Base-by-base conservation (phyloP, 2,329 filamentous ascomycete genomes). In the Xylaria hypoxylon region DNA sequence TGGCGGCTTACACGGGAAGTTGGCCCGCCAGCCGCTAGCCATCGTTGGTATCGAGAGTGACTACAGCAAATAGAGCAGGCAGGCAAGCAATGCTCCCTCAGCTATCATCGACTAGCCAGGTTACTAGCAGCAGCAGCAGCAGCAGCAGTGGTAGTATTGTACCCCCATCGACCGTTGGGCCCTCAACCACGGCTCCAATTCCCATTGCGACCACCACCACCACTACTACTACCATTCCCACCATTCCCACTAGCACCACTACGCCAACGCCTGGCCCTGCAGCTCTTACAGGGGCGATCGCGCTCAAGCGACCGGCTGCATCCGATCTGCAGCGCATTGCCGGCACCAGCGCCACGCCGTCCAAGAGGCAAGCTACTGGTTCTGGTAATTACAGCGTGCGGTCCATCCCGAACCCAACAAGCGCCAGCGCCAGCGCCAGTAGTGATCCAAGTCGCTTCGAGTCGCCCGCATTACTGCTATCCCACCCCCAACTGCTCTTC, bases 311-410 rank as follows among this genome's bases (percentile, higher is more conserved):
- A 75, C 73, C 75, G 65, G 75, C 76, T 72, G 69, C 76, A 75
- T 73, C 76, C 71, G 75, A 77, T 70, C 73, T 77, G 74, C 75
- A 78, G 71, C 76, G 72, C 72, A 74, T 64, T 75, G 68, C 74
- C 74, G 75, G 74, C 68, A 59, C 72, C 68, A 73, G 70, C 73
- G 72, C 72, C 68, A 76, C 76, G 66, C 73, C 76, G 61, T 73
- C 68, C 58, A 78, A 78, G 68, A 71, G 75, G 71, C 76, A 77
- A 70, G 76, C 76, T 70, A 74, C 73, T 67, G 69, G 69, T 65
- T 70, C 66, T 47, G 60, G 64, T 31, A 50, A 31, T 57, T 60
- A 68, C 52, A 71, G 66, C 59, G 45, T 65, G 59, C 70, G 71
- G 64, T 69, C 69, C 52, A 59, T 70, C 59, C 70, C 72, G 58